Evolutionary conservation across 805 yeast genomes (phyloP), one percentile per base, ranked within the genome.

Genomic region (Nakazawaea anatomiae): DNA sequence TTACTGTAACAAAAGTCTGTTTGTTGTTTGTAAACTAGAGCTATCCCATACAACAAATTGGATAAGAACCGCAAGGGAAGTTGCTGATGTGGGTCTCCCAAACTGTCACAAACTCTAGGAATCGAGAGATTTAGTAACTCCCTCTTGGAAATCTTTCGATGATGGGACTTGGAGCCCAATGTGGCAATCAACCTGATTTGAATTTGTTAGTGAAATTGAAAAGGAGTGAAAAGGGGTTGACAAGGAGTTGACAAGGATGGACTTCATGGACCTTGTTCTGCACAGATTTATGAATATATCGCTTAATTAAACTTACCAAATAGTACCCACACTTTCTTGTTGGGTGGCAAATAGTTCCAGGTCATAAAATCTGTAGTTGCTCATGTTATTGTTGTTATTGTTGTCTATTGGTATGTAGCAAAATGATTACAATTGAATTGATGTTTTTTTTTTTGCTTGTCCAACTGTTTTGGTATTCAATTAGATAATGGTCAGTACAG

Each of bases 11-110:
- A 71, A 55, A 72, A 73, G 4, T 72, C 73, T 0, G 76, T 71
- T 58, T 82, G 77, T 30, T 75, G 74, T 51, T 70, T 76, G 59
- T 76, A 77, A 30, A 74, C 66, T 43, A 80, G 54, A 1, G 79
- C 65, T 1, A 77, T 64, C 0, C 85, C 85, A 55, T 74, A 70
- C 51, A 80, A 58, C 8, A 80, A 60, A 46, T 63, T 72, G 0
- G 82, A 74, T 0, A 69, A 60, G 14, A 70, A 62, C 42, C 81
- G 60, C 39, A 70, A 52, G 1, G 69, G 56, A 14, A 60, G 34
- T 2, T 52, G 54, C 9, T 52, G 42, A 2, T 57, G 47, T 10
- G 62, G 57, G 12, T 55, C 46, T 2, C 52, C 47, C 10, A 71
- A 63, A 5, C 60, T 56, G 4, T 56, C 53, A 57, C 83, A 78